phyloP scores from a whole-genome alignment of 2,329 filamentous ascomycete genomes.

The Cordyceps fumosorosea region DNA sequence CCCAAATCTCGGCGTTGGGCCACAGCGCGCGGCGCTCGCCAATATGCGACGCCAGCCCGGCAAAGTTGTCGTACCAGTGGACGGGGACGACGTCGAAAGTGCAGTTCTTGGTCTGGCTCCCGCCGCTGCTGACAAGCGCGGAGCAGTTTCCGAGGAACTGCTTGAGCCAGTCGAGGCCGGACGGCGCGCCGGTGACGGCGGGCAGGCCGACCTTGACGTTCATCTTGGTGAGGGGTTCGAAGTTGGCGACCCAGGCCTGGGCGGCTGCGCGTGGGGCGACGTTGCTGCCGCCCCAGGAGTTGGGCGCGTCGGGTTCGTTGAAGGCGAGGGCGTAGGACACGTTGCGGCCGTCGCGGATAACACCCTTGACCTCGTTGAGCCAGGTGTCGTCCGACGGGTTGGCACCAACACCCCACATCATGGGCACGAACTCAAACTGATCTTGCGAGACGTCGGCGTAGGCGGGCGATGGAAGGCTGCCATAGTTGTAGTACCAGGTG shows the following conservation, averaged over 20 bases:
- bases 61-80: slow-evolving; percentile 65
- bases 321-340: slow-evolving; percentile 66
- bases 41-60: slow-evolving; percentile 59
- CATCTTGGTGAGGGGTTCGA: slow-evolving; percentile 59
- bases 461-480: slow-evolving; percentile 44
- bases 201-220: slow-evolving; percentile 66
- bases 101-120: slow-evolving; percentile 38
- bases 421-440: slow-evolving; percentile 68
- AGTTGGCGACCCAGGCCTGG: slow-evolving; percentile 61
- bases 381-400: slow-evolving; percentile 50
- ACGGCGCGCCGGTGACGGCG: slow-evolving; percentile 55
- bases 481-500: slow-evolving; percentile 85
- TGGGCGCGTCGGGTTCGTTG: slow-evolving; percentile 67
- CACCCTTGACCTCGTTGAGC: slow-evolving; percentile 47
- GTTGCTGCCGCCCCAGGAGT: slow-evolving; percentile 53
- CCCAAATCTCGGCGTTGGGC: slow-evolving; percentile 60
- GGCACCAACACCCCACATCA: slow-evolving; percentile 63
- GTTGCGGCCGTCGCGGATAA: slow-evolving; percentile 46
- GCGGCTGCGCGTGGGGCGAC: slow-evolving; percentile 57
- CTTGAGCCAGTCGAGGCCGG: slow-evolving; percentile 59
- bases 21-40: slow-evolving; percentile 45
- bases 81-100: slow-evolving; percentile 58
- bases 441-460: slow-evolving; percentile 43
- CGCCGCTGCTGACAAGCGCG: slow-evolving; percentile 41
- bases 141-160: slow-evolving; percentile 61